Conservation (phyloP, 2,329 filamentous ascomycete genomes). For the Plenodomus lindquistii region DNA sequence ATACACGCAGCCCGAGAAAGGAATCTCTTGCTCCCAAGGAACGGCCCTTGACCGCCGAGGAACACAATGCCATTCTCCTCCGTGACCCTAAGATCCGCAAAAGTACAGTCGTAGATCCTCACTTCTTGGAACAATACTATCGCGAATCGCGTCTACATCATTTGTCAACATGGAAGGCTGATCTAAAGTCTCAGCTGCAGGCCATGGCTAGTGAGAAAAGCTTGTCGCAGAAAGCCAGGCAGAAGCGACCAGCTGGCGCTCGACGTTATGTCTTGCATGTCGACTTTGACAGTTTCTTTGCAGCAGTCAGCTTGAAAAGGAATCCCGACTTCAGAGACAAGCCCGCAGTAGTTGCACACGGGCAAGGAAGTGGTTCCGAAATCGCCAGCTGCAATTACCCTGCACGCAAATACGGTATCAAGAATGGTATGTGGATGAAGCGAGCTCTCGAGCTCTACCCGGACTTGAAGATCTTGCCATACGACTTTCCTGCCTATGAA, state of each 20-base stretch:
- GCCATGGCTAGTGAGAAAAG: conserved; percentile 72
- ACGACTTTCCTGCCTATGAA: conserved; percentile 95
- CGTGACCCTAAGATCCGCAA: conserved; percentile 84
- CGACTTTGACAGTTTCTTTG: conserved; percentile 98
- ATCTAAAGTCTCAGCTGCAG: conserved; percentile 87
- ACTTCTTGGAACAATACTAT: conserved; percentile 93
- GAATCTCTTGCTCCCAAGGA: conserved; percentile 2
- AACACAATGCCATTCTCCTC: conserved; percentile 85
- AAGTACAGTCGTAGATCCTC: conserved; percentile 87
- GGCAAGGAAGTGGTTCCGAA: conserved; percentile 81
- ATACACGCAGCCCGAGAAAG: conserved; percentile 3
- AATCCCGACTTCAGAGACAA: conserved; percentile 75
- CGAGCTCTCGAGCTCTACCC: conserved; percentile 80
- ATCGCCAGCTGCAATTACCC: conserved; percentile 98
- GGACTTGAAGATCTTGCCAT: conserved; percentile 85
- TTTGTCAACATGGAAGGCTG: conserved; percentile 93
- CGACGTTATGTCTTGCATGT: conserved; percentile 90
- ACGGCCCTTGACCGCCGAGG: conserved; percentile 74
- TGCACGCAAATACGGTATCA: conserved; percentile 81
- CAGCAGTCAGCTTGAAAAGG: conserved; percentile 82
- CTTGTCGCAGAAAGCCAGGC: conserved; percentile 54
- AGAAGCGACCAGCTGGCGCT: conserved; percentile 62
- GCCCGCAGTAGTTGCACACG: conserved; percentile 87
- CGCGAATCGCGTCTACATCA: conserved; percentile 94
- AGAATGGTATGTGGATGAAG: conserved; percentile 99